phyloP scores from a whole-genome alignment of 257 asterid genomes.

The Przewalskia tangutica region DNA sequence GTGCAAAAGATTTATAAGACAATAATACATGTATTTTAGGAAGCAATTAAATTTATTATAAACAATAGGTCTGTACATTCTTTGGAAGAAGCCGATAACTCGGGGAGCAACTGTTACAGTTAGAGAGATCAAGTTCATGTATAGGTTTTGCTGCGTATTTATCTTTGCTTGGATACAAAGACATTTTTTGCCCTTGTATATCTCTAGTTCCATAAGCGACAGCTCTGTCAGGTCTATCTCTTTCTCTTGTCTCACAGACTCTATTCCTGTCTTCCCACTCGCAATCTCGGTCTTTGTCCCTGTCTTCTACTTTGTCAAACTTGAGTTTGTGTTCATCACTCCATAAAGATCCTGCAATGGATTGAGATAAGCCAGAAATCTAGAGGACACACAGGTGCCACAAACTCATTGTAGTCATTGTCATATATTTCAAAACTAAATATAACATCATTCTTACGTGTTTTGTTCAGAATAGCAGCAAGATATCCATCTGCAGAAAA shows the following conservation, averaged over 20 bases:
- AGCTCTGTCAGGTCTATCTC: conserved; percentile 10
- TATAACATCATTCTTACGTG: not conserved
- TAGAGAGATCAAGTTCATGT: conserved; percentile 93
- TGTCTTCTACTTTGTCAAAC: conserved; percentile 6
- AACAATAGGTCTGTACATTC: conserved; percentile 43
- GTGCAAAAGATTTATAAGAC: conserved; percentile 10
- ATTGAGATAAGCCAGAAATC: not conserved
- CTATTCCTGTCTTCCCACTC: conserved; percentile 16
- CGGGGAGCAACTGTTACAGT: conserved; percentile 78
- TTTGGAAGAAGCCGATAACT: conserved; percentile 92
- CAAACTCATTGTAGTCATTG: not conserved
- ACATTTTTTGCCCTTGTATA: conserved; percentile 37
- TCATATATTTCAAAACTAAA: not conserved
- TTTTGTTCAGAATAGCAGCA: conserved; percentile 9
- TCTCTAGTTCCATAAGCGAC: conserved; percentile 9
- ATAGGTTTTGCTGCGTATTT: conserved; percentile 67
- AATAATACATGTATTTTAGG: not conserved
- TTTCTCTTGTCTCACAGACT: conserved; percentile 7
- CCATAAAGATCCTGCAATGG: conserved; percentile 11
- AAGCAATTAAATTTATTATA: not conserved
- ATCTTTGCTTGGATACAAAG: conserved; percentile 56
- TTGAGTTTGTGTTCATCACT: conserved; percentile 5
- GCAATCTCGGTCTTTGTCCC: conserved; percentile 17
- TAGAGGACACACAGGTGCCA: not conserved
- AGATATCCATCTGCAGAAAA: conserved; percentile 10